Evolutionary conservation across 2,329 filamentous ascomycete species (phyloP).

Genomic region (Trichoderma sp.): DNA sequence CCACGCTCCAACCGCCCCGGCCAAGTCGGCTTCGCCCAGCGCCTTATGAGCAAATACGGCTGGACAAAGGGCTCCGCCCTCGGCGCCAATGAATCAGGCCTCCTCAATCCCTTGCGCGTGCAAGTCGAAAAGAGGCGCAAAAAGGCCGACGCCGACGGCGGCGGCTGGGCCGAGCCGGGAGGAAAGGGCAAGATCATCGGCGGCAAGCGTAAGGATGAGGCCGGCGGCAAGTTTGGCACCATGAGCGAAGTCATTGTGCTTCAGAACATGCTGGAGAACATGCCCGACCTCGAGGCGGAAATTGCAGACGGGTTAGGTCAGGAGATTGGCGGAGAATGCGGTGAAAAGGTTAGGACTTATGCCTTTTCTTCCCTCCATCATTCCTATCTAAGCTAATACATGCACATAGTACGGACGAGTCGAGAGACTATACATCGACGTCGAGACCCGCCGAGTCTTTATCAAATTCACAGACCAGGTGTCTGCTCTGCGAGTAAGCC

Average conservation of each 20-base stretch:
- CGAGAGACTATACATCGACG: constrained; percentile 76
- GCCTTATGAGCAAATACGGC: constrained; percentile 90
- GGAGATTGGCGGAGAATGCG: constrained; percentile 94
- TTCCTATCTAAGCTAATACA: not conserved
- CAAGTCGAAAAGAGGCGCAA: constrained; percentile 87
- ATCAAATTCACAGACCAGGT: constrained; percentile 89
- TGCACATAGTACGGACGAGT: constrained; percentile 73
- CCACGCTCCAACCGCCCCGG: constrained; percentile 70
- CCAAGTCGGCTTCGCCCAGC: constrained; percentile 81
- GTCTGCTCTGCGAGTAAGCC: constrained; percentile 76
- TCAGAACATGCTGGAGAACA: constrained; percentile 81
- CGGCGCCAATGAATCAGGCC: constrained; percentile 79
- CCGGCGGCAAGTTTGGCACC: constrained; percentile 61
- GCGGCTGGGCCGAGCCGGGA: constrained; percentile 72
- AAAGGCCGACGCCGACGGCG: constrained; percentile 75
- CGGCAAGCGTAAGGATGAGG: constrained; percentile 60
- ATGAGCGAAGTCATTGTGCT: constrained; percentile 85
- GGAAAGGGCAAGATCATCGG: constrained; percentile 81
- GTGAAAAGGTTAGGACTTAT: constrained; percentile 63
- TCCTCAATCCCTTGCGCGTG: constrained; percentile 79
- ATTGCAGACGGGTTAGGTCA: constrained; percentile 78
- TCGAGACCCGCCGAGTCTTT: constrained; percentile 72
- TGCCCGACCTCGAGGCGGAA: constrained; percentile 76
- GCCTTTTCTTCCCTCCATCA: no score
- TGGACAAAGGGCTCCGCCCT: constrained; percentile 89